Base-by-base conservation (phyloP, 768 basidiomycete species). In the Podaxis pistillaris region DNA sequence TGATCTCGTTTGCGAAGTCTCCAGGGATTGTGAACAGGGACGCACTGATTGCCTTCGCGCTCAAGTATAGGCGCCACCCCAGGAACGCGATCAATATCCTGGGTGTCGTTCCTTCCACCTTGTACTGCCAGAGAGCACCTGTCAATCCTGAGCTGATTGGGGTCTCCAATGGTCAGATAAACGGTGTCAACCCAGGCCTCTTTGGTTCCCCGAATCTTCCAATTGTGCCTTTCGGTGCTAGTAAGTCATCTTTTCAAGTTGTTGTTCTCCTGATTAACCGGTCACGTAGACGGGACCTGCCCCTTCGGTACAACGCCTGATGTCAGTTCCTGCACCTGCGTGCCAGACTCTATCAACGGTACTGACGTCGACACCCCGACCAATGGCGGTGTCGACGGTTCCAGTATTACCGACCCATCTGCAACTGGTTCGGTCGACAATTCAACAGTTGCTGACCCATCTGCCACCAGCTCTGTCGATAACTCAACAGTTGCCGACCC, bases 1-100 rank as follows among this genome's bases (percentile, higher is more conserved):
- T 84, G 81, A 77, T 83, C 66, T 75, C 75, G 56, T 83, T 81
- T 58, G 81, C 82, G 53, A 82, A 83, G 64, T 78, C 77, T 17
- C 13, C 71, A 8, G 78, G 79, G 3, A 72, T 81, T 57, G 68
- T 56, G 9, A 81, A 83, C 72, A 64, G 62, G 55, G 71, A 73
- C 5, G 76, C 72, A 4, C 70, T 83, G 64, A 79, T 82, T 63
- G 71, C 74, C 22, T 74, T 77, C 40, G 82, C 81, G 7, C 64
- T 81, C 38, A 68, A 70, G 22, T 83, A 80, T 67, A 73, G 78
- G n/a, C 63, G 72, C 54, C 76, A 82, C 63, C 70, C 81, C 2
- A 75, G 81, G 44, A 77, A 80, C 60, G 75, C 79, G 0, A 70
- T 81, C n/a, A 68, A 77, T 51, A 72, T 82, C 46, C 71, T 75